Conservation (phyloP, 805 yeast species). For the Metschnikowia anglica region DNA sequence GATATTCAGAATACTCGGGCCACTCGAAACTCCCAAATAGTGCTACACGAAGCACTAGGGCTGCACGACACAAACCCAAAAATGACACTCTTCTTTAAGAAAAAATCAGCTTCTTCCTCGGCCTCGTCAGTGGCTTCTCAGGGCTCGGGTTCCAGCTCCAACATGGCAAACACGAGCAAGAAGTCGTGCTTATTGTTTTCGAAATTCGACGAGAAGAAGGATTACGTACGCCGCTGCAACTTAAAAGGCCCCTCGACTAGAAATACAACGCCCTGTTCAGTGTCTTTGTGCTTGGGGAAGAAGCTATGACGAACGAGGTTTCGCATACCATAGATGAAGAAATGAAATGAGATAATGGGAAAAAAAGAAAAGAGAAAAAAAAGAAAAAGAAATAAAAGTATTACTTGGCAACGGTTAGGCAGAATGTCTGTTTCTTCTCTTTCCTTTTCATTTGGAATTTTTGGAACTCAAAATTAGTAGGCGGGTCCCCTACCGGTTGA, state of each 20-base stretch:
- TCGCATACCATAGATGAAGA: background rate
- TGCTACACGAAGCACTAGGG: no score
- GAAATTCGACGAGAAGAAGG: conserved; percentile 47
- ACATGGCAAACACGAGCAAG: conserved; percentile 6
- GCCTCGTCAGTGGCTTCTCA: conserved; percentile 21
- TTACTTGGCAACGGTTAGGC: no score
- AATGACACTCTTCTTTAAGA: conserved; percentile 23
- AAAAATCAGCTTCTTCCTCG: conserved; percentile 28
- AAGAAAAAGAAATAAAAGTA: background rate
- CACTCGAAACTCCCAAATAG: no score
- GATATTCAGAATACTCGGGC: background rate
- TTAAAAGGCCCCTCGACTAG: conserved; percentile 24
- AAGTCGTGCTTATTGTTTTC: conserved; percentile 30
- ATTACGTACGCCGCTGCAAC: conserved; percentile 42
- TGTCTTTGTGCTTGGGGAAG: conserved; percentile 43
- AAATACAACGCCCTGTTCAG: conserved; percentile 28
- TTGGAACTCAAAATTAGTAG: conserved; percentile 1
- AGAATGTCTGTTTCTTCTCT: no score
- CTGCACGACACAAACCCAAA: no score
- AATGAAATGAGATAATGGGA: background rate
- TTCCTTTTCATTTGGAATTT: background rate
- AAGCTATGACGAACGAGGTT: conserved; percentile 16
- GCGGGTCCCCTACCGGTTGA: background rate
- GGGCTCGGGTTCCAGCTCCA: conserved; percentile 8
- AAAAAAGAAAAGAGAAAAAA: conserved; percentile 1